Evolutionary conservation across 1,284 basidiomycete species (phyloP).

Genomic region (Agaricales sp.): DNA sequence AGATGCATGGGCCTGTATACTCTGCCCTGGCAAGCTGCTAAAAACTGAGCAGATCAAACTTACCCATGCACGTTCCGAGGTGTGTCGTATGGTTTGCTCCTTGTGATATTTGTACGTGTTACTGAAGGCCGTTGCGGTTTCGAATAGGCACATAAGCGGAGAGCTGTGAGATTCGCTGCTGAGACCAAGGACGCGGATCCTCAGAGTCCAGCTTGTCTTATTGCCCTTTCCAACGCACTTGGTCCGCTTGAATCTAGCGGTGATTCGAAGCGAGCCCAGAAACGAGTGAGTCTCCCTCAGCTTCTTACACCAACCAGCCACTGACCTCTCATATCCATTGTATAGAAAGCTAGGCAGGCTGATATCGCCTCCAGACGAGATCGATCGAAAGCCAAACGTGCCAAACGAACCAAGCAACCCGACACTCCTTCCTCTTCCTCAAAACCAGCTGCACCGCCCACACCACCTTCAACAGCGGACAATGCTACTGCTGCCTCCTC

Average conservation of each 20-base stretch:
- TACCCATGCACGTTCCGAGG: conserved; percentile 56
- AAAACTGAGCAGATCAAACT: conserved; percentile 54
- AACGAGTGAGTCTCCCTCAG: conserved; percentile 38
- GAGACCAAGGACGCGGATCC: conserved; percentile 9
- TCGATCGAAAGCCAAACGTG: conserved; percentile 6
- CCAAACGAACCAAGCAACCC: conserved; percentile 5
- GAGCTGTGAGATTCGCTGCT: background rate
- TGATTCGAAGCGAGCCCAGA: conserved; percentile 45
- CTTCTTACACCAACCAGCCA: too few species aligned
- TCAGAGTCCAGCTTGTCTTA: conserved; percentile 5
- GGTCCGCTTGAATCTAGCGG: conserved; percentile 7
- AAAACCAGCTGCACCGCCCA: background rate
- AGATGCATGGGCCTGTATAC: conserved; percentile 47
- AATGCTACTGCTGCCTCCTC: background rate
- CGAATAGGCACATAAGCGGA: background rate
- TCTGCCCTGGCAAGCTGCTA: conserved; percentile 68
- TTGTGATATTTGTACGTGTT: conserved; percentile 7
- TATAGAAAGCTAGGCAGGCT: background rate
- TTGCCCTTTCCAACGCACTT: background rate
- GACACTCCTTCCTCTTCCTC: conserved; percentile 1
- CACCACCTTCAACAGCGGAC: background rate
- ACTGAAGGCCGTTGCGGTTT: background rate
- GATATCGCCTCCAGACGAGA: background rate
- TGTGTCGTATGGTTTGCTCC: conserved; percentile 28
- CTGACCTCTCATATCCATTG: conserved; percentile 25